Evolutionary conservation across 441 rosid genomes (phyloP).

Genomic region (Populus hybrid): DNA sequence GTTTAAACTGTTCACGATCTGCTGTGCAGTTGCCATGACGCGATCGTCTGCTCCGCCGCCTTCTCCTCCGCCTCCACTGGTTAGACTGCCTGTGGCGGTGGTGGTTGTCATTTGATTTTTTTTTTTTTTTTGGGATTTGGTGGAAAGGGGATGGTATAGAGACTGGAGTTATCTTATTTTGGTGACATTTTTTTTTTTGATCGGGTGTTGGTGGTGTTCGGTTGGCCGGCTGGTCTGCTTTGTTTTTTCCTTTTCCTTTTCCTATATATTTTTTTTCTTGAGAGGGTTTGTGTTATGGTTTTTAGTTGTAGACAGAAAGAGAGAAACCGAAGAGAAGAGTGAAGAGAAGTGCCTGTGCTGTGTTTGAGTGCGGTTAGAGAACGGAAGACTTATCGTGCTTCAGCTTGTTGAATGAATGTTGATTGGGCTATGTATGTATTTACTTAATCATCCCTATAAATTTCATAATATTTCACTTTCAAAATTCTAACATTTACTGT

Average conservation of each 20-base stretch:
- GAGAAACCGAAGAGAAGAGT: too few relatives aligned
- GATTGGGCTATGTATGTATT: too few relatives aligned
- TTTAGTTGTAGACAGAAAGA: neutral
- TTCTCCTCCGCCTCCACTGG: neutral
- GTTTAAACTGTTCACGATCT: slow-evolving; percentile 92
- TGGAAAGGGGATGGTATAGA: neutral
- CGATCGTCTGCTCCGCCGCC: slow-evolving; percentile 75
- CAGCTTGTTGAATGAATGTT: neutral
- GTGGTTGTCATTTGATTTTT: slow-evolving; percentile 23
- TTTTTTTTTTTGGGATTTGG: slow-evolving; percentile 6
- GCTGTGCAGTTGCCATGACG: slow-evolving; percentile 94
- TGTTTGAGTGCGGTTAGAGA: neutral
- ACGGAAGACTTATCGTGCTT: neutral
- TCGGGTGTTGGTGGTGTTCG: neutral
- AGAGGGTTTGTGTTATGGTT: neutral
- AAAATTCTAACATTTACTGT: too few relatives aligned
- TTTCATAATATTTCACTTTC: neutral
- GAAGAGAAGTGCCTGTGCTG: neutral
- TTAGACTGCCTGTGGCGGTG: slow-evolving; percentile 35
- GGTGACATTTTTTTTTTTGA: neutral
- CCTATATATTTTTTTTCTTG: too few relatives aligned
- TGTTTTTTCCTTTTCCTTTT: neutral
- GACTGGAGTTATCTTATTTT: neutral
- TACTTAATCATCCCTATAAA: neutral
- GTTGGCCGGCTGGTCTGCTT: neutral